Percentiles rank a stretch among this genome's conserved stretches.
These are phyloP conservation scores for Linum tenue DNA, from an alignment of 345 rosid species.

Conservation along the genomic window DNA sequence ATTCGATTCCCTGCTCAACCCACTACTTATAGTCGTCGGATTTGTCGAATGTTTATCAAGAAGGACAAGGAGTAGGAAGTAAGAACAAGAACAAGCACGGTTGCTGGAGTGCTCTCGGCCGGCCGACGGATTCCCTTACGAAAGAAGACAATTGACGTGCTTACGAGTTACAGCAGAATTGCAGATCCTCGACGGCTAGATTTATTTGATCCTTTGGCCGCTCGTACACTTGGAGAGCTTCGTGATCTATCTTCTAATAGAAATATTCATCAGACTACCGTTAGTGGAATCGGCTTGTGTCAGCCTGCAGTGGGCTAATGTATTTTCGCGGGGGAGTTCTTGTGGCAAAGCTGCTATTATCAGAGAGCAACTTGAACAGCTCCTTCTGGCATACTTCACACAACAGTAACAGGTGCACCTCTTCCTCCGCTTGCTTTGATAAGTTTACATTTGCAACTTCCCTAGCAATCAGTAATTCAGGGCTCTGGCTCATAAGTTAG, in stretches of 20 bases:
- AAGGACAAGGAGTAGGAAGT: too few species aligned
- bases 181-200: too few species aligned
- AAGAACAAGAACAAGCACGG: too few species aligned
- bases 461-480: neutral
- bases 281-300: constrained; percentile 53
- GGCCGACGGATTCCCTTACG: too few species aligned
- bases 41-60: too few species aligned
- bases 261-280: constrained; percentile 67
- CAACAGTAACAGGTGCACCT: constrained; percentile 67
- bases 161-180: too few species aligned
- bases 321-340: constrained; percentile 61
- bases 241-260: constrained; percentile 70
- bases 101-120: too few species aligned
- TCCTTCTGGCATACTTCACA: constrained; percentile 64
- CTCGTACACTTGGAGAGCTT: constrained; percentile 43
- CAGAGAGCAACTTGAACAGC: constrained; percentile 69
- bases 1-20: too few species aligned
- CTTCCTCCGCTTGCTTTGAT: neutral
- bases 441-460: neutral
- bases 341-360: constrained; percentile 76
- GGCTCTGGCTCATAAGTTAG: neutral
- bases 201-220: too few species aligned
- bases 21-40: too few species aligned
- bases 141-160: too few species aligned
- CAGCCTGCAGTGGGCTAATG: constrained; percentile 60